Evolutionary conservation across 108 stramenopile genomes (phyloP).

Genomic region (Cyclotella kingstonii): DNA sequence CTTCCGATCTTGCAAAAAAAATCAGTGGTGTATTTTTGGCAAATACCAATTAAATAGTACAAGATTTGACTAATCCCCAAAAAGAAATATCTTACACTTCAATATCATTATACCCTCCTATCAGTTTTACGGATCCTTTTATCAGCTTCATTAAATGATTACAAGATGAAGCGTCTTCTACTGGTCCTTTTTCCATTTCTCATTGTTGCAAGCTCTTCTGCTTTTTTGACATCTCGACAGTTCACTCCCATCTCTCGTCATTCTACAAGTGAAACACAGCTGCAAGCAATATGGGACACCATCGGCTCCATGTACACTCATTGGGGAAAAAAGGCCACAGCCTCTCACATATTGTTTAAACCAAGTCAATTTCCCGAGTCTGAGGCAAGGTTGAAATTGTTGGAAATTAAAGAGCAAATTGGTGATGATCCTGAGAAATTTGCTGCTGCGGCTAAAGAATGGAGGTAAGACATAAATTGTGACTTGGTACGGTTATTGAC

Average conservation of each 20-base stretch:
- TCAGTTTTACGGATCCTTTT: no score
- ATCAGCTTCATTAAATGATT: no score
- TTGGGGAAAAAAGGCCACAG: conserved; percentile 51
- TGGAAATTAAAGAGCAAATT: conserved; percentile 42
- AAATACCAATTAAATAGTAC: no score
- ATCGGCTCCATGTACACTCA: conserved; percentile 38
- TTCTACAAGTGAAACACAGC: conserved; percentile 22
- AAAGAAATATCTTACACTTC: no score
- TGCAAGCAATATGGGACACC: conserved; percentile 27
- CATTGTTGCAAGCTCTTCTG: conserved; percentile 24
- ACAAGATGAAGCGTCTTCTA: conserved; percentile 26
- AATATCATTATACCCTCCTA: no score
- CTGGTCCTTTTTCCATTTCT: conserved; percentile 25
- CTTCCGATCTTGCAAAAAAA: no score
- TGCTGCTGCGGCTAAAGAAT: conserved; percentile 44
- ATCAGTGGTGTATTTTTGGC: no score
- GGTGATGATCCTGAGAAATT: conserved; percentile 52
- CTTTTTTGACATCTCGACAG: conserved; percentile 18
- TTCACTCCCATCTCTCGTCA: conserved; percentile 7
- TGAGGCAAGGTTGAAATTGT: conserved; percentile 37
- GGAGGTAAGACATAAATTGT: conserved; percentile 11
- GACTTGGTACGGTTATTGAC: background rate
- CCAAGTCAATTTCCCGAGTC: conserved; percentile 45
- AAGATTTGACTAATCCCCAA: no score
- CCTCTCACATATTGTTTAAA: conserved; percentile 49